Evolutionary conservation across 2,329 filamentous ascomycete species (phyloP).

Genomic region (Capronia coronata): DNA sequence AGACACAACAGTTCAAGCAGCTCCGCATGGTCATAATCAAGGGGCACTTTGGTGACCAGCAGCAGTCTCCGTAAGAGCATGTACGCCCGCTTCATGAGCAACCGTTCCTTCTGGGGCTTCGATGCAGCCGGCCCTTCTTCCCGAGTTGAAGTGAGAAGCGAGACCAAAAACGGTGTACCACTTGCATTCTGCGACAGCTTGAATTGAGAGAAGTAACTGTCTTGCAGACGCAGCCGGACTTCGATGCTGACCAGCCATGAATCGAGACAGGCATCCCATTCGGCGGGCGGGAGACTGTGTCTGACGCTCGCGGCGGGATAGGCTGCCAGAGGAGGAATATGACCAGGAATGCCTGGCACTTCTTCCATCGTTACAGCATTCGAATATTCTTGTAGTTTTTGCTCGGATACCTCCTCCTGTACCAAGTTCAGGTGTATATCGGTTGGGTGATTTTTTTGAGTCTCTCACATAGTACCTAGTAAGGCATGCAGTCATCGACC

Average conservation of each 20-base stretch:
- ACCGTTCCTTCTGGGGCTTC: conserved; percentile 25
- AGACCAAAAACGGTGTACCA: conserved; percentile 22
- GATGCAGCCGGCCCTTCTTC: conserved; percentile 1
- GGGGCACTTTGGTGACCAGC: conserved; percentile 30
- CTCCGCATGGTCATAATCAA: conserved; percentile 8
- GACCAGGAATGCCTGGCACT: conserved; percentile 10
- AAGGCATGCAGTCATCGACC: neutral
- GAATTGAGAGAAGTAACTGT: conserved; percentile 53
- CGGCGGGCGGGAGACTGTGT: conserved; percentile 56
- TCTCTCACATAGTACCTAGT: neutral
- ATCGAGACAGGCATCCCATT: conserved; percentile 72
- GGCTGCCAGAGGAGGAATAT: conserved; percentile 64
- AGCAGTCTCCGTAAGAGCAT: conserved; percentile 56
- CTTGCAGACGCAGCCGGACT: conserved; percentile 56
- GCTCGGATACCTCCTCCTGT: no score
- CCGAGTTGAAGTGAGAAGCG: conserved; percentile 8
- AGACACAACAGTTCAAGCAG: conserved; percentile 18
- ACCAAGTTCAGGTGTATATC: no score
- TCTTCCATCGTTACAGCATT: conserved; percentile 14
- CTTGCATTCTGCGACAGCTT: conserved; percentile 12
- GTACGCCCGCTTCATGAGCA: conserved; percentile 59
- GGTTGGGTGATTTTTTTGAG: no score
- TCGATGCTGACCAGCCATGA: conserved; percentile 67
- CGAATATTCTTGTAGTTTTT: no score
- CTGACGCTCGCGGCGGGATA: conserved; percentile 66